Evolutionary conservation across 1,139 yeast species (phyloP).

Genomic region (Candida pseudocylindracea): DNA sequence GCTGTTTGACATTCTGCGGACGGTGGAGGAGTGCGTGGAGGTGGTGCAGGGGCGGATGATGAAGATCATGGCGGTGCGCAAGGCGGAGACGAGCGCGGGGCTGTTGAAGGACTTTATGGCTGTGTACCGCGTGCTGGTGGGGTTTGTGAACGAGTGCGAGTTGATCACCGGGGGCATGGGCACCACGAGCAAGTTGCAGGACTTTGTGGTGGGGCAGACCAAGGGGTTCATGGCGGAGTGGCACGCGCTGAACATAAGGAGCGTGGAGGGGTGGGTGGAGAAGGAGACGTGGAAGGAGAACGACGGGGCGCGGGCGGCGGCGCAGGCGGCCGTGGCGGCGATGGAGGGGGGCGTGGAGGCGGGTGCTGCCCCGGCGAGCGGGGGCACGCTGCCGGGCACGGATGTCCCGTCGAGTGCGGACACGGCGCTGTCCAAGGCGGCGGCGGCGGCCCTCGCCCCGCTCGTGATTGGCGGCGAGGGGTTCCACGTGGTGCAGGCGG

Average conservation of each 20-base stretch:
- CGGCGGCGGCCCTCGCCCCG: slow-evolving; percentile 7
- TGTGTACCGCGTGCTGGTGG: slow-evolving; percentile 26
- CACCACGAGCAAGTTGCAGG: too few relatives aligned
- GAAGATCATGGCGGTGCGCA: slow-evolving; percentile 57
- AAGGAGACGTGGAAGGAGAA: slow-evolving; percentile 67
- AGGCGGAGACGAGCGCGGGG: slow-evolving; percentile 42
- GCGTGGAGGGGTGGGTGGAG: slow-evolving; percentile 10
- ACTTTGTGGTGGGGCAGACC: too few relatives aligned
- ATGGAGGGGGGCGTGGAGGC: slow-evolving; percentile 8
- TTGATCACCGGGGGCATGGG: slow-evolving; percentile 20
- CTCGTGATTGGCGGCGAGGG: slow-evolving; percentile 15
- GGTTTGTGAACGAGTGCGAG: slow-evolving; percentile 53
- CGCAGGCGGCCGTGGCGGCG: slow-evolving; percentile 17
- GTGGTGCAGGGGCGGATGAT: slow-evolving; percentile 60
- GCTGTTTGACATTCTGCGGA: slow-evolving; percentile 40
- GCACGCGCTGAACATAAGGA: too few relatives aligned
- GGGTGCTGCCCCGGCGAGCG: neutral
- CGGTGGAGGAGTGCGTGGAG: slow-evolving; percentile 45
- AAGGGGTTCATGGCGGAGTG: too few relatives aligned
- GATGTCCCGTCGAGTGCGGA: too few relatives aligned
- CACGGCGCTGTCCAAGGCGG: neutral
- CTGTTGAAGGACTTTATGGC: slow-evolving; percentile 33
- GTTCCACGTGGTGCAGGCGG: slow-evolving; percentile 22
- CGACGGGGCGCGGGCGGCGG: slow-evolving; percentile 4
- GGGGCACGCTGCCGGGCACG: too few relatives aligned